Evolutionary conservation across 2,329 filamentous ascomycete genomes (phyloP), one percentile per base, ranked within the genome.

Genomic region (Colletotrichum truncatum): DNA sequence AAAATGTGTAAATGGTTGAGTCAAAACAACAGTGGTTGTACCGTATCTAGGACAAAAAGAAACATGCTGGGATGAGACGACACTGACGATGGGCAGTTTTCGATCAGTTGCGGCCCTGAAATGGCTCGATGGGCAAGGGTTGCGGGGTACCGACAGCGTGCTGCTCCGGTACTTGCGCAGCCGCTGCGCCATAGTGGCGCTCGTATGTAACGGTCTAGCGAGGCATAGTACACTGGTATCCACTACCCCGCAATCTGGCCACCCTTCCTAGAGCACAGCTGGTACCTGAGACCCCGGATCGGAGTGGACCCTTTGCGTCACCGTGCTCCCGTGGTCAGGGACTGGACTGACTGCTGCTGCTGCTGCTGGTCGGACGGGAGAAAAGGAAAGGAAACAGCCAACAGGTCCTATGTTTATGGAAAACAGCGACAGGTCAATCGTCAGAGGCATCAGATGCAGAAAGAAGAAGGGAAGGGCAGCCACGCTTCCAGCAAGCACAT

Each of bases 211-310:
- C 39, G 39, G 32, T 45, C 55, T 65, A 68, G 64, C 59, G 64
- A 14, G 43, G 34, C 26, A 10, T 55, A 32, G 67, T 68, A 67
- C 38, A 39, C 38, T 39, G 30, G 64, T 68, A 68, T 46, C 67
- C 67, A 68, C 67, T 65, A 68, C 67, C 67, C 67, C 67, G 64
- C 67, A 68, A 61, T 67, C 55, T 67, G 54, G 55, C 67, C 64
- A 65, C 51, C 34, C 43, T 54, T 34, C 38, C 49, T 56, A 54
- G 51, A 26, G 60, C 36, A 14, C 43, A 43, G 49, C 66, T 63
- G 36, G 67, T 69, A 68, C 66, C 67, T 60, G 59, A 62, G 55
- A 69, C 67, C 67, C 67, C 66, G 58, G 66, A 68, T 68, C 54
- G 39, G 57, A 57, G 63, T 66, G 66, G 66, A 46, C 30, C 39